A percentile compares a stretch with the other conserved stretches of the same genome.
These are phyloP conservation scores for Leptosphaerulina australis DNA, from an alignment of 2,329 filamentous ascomycete genomes.

Conservation along the genomic window DNA sequence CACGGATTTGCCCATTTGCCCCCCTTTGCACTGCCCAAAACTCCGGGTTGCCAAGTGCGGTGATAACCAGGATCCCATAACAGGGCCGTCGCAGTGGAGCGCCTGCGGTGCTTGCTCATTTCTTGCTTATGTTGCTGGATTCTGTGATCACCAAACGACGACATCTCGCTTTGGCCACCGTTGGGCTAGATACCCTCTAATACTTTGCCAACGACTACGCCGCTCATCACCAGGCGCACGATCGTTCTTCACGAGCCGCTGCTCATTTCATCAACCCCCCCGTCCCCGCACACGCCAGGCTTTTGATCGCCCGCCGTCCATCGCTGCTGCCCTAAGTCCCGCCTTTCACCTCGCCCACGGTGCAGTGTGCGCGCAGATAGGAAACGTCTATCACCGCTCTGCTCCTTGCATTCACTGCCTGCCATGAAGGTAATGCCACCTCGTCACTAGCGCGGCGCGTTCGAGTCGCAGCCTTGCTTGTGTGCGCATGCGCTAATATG, in stretches of 20 bases:
- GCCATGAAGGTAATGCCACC: slow-evolving; percentile 30
- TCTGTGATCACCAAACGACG: slow-evolving; percentile 14
- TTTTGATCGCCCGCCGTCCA: slow-evolving; percentile 18
- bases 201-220: background rate
- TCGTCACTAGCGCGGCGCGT: slow-evolving; percentile 9
- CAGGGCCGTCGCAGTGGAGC: slow-evolving; percentile 19
- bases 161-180: slow-evolving; percentile 13
- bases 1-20: slow-evolving; percentile 9
- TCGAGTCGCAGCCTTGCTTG: slow-evolving; percentile 28
- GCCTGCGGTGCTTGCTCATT: slow-evolving; percentile 20
- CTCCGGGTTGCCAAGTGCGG: slow-evolving; percentile 21
- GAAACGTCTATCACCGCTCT: slow-evolving; percentile 13
- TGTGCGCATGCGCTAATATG: slow-evolving; percentile 34
- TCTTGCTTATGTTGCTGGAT: slow-evolving; percentile 15
- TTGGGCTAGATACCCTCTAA: slow-evolving; percentile 8
- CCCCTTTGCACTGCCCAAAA: slow-evolving; percentile 20
- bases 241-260: slow-evolving; percentile 16
- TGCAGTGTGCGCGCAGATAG: slow-evolving; percentile 23
- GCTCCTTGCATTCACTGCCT: slow-evolving; percentile 5
- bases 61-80: slow-evolving; percentile 19
- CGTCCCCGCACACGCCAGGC: slow-evolving; percentile 29
- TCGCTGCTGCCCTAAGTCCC: slow-evolving; percentile 21
- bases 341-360: slow-evolving; percentile 15
- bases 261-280: slow-evolving; percentile 21
- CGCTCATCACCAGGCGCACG: slow-evolving; percentile 21